phyloP scores from a whole-genome alignment of 208 protist species.

The Polymyxa betae region DNA sequence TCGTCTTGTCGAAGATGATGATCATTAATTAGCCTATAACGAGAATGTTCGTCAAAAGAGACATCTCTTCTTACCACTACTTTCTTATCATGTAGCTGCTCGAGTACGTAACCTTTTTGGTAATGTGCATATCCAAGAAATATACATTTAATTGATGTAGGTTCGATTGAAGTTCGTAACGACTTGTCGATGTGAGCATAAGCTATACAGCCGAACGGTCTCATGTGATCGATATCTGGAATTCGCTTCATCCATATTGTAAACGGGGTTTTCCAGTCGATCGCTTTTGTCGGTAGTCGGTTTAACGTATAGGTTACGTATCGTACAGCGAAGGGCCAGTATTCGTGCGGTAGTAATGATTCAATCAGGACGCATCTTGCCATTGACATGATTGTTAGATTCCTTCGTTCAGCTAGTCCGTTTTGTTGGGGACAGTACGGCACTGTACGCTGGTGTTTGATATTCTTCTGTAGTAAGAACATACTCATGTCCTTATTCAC shows the following conservation, averaged over 20 bases:
- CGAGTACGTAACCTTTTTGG: background rate
- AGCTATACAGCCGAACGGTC: background rate
- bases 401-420: background rate
- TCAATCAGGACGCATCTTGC: too few species aligned
- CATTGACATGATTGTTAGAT: background rate
- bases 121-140: background rate
- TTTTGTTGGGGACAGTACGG: background rate
- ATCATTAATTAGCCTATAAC: background rate
- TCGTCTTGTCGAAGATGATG: background rate
- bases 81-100: background rate
- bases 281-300: background rate
- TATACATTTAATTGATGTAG: background rate
- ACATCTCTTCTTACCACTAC: background rate
- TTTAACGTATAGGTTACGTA: background rate
- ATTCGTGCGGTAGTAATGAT: background rate
- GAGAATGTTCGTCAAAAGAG: background rate
- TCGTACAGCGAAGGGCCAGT: background rate
- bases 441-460: background rate
- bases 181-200: background rate
- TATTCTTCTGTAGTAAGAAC: background rate
- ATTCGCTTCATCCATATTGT: background rate
- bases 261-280: background rate
- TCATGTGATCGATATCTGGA: background rate
- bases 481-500: background rate
- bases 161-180: background rate